Percentiles rank a stretch among this genome's conserved stretches.
Conservation (phyloP, 352 stramenopile species). For the Blastocystis sp. region DNA sequence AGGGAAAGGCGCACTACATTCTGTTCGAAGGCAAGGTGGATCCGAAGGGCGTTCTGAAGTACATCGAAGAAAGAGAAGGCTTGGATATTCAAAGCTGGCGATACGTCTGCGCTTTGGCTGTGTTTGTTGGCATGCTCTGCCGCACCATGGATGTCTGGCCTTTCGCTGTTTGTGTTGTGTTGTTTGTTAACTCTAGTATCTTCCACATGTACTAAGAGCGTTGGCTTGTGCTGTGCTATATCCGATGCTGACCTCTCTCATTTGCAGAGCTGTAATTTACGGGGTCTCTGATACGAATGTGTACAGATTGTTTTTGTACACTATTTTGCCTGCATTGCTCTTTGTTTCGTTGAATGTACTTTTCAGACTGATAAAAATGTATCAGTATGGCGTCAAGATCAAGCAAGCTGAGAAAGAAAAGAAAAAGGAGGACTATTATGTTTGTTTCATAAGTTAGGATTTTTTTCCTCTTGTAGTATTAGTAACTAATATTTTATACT, state of each 20-base stretch:
- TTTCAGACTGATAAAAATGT: not conserved
- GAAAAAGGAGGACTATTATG: not conserved
- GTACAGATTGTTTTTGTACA: not conserved
- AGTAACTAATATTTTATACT: no score
- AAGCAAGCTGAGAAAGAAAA: not conserved
- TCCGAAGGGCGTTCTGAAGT: not conserved
- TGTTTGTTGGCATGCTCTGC: constrained; percentile 32
- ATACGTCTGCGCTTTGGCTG: not conserved
- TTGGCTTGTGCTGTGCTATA: constrained; percentile 4
- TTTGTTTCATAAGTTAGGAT: not conserved
- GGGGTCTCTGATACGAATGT: not conserved
- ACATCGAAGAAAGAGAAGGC: not conserved
- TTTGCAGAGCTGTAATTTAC: not conserved
- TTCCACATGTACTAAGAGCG: not conserved
- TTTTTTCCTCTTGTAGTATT: no score
- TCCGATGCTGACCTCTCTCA: not conserved
- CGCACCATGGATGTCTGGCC: not conserved
- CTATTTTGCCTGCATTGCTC: not conserved
- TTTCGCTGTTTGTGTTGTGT: not conserved
- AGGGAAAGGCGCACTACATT: not conserved
- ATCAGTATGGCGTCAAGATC: not conserved
- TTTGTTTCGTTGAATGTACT: constrained; percentile 1
- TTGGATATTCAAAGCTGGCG: not conserved
- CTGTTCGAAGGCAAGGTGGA: not conserved
- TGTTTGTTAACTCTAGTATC: not conserved